Base-by-base conservation (phyloP, 305 asterid genomes). In the Rubia peregrina region DNA sequence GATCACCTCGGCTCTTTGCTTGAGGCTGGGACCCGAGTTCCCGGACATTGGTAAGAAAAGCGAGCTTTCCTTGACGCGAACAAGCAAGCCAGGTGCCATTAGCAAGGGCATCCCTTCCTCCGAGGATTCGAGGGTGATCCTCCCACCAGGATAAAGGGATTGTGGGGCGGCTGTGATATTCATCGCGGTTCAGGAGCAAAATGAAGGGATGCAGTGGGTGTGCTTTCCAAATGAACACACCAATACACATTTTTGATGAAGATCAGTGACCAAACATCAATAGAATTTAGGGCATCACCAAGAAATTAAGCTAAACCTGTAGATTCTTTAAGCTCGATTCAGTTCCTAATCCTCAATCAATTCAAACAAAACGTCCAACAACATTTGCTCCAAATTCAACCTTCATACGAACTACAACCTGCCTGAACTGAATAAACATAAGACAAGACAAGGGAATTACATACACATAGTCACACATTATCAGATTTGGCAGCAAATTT, bases 21-120 rank as follows among this genome's bases (percentile, higher is more conserved):
- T 55, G 44, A 9, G 36, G 40, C 44, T 46, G 42, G 30, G 62
- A 22, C 17, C 13, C 16, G 65, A 75, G 59, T 76, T 92, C 95
- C 78, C 98, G 83, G 16, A 90, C 93, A 66, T 92, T 92, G 24
- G 97, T 90, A 74, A 92, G 82, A 77, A 90, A 90, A 19, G 95
- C 89, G 9, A 92, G 43, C 84, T 81, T 89, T n/a, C 94, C 95
- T 12, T 70, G 57, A 55, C 72, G 78, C 16, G 83, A 41, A 73
- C 83, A 82, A 75, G 85, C 95, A 76, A 90, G 42, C 95, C 96
- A 92, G 57, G 96, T 90, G 56, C 97, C 96, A 4, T 96, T 95
- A 62, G 88, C 95, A 51, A 67, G 75, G 49, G 41, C 86, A 69
- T 92, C 98, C 75, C 90, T 86, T 24, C 98, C 97, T 41, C 93